phyloP scores from a whole-genome alignment of 192 early-diverging fungal genomes.

The Paraglomus occultum region DNA sequence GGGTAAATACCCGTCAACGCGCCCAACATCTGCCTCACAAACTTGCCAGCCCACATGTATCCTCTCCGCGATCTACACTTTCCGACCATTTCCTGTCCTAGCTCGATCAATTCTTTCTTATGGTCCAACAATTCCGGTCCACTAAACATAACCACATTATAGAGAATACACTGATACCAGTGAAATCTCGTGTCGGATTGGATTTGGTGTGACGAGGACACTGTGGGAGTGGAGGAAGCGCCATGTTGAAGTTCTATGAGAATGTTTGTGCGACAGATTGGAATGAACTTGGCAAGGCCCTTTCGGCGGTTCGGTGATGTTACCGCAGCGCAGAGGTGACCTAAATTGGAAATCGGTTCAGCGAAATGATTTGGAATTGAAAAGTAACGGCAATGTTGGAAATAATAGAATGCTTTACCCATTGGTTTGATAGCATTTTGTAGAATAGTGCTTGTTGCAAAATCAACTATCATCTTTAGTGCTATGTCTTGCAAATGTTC shows the following conservation, averaged over 20 bases:
- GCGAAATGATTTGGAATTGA: not conserved
- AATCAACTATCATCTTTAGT: constrained; percentile 57
- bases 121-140: constrained; percentile 53
- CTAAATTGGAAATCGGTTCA: not conserved
- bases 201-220: constrained; percentile 42
- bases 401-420: constrained; percentile 34
- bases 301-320: constrained; percentile 42
- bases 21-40: constrained; percentile 47
- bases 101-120: constrained; percentile 46
- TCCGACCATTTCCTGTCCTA: constrained; percentile 46
- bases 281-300: constrained; percentile 56
- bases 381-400: not conserved
- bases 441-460: constrained; percentile 54
- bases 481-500: constrained; percentile 61
- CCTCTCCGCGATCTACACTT: constrained; percentile 60
- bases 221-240: constrained; percentile 53
- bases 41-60: constrained; percentile 71
- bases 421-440: constrained; percentile 71
- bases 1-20: constrained; percentile 55
- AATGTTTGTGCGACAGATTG: constrained; percentile 56
- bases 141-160: constrained; percentile 47
- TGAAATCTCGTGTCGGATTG: constrained; percentile 68
- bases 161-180: constrained; percentile 74
- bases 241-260: constrained; percentile 61
- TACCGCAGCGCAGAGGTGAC: constrained; percentile 44